Percentiles rank a stretch among this genome's conserved stretches.
Conservation (phyloP, 169 alveolate genomes). For the Eimeria sp. region DNA sequence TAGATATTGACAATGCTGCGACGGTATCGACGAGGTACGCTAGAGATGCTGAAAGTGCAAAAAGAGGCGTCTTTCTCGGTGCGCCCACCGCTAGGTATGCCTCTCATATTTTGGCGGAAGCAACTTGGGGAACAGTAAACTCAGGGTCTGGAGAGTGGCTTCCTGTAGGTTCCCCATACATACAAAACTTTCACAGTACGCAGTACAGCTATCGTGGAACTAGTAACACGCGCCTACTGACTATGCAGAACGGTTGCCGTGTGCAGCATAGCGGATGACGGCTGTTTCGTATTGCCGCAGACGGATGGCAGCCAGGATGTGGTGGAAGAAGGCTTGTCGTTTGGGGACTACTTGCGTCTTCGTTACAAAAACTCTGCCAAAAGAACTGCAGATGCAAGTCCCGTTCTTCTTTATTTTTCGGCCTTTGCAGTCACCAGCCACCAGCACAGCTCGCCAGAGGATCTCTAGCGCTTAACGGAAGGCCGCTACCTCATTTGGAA, state of each 20-base stretch:
- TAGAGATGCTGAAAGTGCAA: conserved; percentile 9
- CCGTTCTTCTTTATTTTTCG: background rate
- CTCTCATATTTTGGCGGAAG: conserved; percentile 74
- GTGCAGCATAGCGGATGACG: background rate
- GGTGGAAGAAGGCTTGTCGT: conserved; percentile 17
- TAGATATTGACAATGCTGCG: conserved; percentile 43
- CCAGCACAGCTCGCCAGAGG: background rate
- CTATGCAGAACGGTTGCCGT: background rate
- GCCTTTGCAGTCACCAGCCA: background rate
- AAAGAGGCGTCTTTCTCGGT: conserved; percentile 13
- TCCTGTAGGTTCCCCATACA: conserved; percentile 29
- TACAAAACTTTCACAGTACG: background rate
- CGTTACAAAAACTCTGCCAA: conserved; percentile 55
- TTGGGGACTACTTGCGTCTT: conserved; percentile 69
- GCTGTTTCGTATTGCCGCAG: background rate
- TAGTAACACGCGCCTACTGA: background rate
- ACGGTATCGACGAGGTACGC: conserved; percentile 38
- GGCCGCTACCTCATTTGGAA: background rate
- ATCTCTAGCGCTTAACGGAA: background rate
- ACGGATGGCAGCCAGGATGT: background rate
- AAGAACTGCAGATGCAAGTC: conserved; percentile 46
- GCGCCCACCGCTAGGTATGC: conserved; percentile 27
- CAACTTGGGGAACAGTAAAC: conserved; percentile 79
- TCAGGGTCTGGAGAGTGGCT: conserved; percentile 63
- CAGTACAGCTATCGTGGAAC: background rate